phyloP scores from a whole-genome alignment of 805 yeast genomes.

The Starmerella bombi region DNA sequence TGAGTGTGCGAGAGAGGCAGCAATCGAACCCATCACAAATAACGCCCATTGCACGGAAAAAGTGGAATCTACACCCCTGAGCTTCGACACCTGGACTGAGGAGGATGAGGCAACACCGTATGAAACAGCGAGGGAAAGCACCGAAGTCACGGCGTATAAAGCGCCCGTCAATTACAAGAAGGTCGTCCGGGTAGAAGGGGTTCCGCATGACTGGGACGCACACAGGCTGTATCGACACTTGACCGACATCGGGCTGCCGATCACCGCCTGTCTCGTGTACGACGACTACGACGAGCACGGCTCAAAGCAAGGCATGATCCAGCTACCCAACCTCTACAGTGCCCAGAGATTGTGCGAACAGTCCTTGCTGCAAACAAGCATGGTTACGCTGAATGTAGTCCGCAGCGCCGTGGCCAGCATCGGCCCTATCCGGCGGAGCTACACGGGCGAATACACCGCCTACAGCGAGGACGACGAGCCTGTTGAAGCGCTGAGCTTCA shows the following conservation, averaged over 20 bases:
- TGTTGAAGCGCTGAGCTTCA: neutral
- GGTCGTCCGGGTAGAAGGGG: conserved; percentile 17
- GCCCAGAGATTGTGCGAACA: neutral
- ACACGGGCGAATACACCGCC: conserved; percentile 13
- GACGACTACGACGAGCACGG: conserved; percentile 15
- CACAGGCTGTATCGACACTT: conserved; percentile 8
- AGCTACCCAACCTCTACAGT: conserved; percentile 1
- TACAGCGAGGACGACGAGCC: conserved; percentile 3
- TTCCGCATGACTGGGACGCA: conserved; percentile 17
- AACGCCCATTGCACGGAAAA: too few species aligned
- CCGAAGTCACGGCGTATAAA: too few species aligned
- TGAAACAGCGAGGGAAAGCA: too few species aligned
- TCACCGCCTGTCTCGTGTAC: conserved; percentile 10
- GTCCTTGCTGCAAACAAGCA: conserved; percentile 1
- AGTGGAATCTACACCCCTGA: too few species aligned
- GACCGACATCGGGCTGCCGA: conserved; percentile 1
- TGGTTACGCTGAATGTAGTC: conserved; percentile 1
- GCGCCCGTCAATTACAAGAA: too few species aligned
- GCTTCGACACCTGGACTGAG: too few species aligned
- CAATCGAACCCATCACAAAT: too few species aligned
- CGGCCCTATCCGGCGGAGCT: conserved; percentile 8
- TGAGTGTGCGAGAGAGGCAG: too few species aligned
- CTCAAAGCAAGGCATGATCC: conserved; percentile 12
- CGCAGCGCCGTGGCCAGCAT: conserved; percentile 11
- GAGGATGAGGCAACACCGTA: too few species aligned